Percentiles rank a stretch among this genome's conserved stretches.
phyloP scores from a whole-genome alignment of 305 asterid species.

The Fraxinus baroniana region DNA sequence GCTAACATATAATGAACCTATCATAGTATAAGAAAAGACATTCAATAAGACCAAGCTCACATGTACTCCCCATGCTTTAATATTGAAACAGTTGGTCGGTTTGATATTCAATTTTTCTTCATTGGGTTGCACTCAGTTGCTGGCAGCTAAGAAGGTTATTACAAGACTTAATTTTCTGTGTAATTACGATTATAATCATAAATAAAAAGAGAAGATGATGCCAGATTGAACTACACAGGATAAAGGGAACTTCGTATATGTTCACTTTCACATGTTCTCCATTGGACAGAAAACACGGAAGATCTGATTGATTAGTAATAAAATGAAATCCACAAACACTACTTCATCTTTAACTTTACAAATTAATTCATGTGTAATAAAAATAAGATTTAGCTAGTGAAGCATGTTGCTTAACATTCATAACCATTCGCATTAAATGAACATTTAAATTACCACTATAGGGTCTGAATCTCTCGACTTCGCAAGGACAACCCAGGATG shows the following conservation, averaged over 20 bases:
- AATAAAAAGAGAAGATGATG: not conserved
- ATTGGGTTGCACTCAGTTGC: not conserved
- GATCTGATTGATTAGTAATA: not conserved
- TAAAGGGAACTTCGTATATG: not conserved
- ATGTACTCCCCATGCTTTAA: not conserved
- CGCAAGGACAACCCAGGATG: conserved; percentile 95
- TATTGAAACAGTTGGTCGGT: not conserved
- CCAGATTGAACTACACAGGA: not conserved
- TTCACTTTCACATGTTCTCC: not conserved
- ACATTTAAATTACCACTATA: conserved; percentile 66
- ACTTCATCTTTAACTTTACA: not conserved
- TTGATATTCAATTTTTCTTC: not conserved
- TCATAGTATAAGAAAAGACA: not conserved
- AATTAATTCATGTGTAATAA: not conserved
- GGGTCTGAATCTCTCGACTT: conserved; percentile 93
- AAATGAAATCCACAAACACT: not conserved
- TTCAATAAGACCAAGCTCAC: not conserved
- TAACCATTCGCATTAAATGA: conserved; percentile 12
- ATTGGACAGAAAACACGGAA: not conserved
- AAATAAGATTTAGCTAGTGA: not conserved
- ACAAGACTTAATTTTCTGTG: not conserved
- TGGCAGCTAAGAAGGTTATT: not conserved
- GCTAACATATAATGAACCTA: not conserved
- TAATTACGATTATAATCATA: not conserved
- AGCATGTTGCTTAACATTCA: not conserved